Evolutionary conservation across 345 rosid genomes (phyloP), one percentile per base, ranked within the genome.

Genomic region (Rhizophora apiculata): DNA sequence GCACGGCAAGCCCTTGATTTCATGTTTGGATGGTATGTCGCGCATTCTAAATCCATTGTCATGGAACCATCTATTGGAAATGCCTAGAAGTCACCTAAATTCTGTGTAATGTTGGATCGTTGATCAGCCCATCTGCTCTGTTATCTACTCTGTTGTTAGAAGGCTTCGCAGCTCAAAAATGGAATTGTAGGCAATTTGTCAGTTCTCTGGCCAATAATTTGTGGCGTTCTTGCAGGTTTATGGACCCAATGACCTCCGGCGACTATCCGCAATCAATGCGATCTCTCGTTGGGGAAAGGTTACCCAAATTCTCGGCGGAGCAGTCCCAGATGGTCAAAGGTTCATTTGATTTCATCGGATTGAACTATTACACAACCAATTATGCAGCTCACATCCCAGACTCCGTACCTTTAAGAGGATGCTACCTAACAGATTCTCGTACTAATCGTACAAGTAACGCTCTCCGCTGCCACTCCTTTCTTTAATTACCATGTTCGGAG

Each of bases 281-380:
- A 19, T 1, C n/a, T 18, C 27, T 66, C 11, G 61, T 53, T 9
- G 31, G 61, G 34, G 31, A 21, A 13, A 46, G 61, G 31, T 52
- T 66, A 34, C 69, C 69, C 22, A 53, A 54, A 22, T 66, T 66
- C 61, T 18, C 69, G 24, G 10, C 53, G 6, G 46, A 66, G 30
- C 59, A 66, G 31, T 51, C 60, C 10, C 8, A 66, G n/a, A 31
- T 54, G 19, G 27, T 66, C 24, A 66, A 66, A 31, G 69, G 69
- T 0, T 66, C 69, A 8, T 30, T 66, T 19, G 69, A 66, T 31
- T 66, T 66, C 31, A 39, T 66, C 16, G 69, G 69, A n/a, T 18
- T 66, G 49, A 66, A 66, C 61, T 66, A 66, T 21, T 66, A 66
- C 18, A 66, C 60, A 10, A 21, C 69, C 16, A 51, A 21, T 3